These are phyloP conservation scores for Gossypium raimondii DNA, from an alignment of 345 rosid species.

Conservation along the genomic window DNA sequence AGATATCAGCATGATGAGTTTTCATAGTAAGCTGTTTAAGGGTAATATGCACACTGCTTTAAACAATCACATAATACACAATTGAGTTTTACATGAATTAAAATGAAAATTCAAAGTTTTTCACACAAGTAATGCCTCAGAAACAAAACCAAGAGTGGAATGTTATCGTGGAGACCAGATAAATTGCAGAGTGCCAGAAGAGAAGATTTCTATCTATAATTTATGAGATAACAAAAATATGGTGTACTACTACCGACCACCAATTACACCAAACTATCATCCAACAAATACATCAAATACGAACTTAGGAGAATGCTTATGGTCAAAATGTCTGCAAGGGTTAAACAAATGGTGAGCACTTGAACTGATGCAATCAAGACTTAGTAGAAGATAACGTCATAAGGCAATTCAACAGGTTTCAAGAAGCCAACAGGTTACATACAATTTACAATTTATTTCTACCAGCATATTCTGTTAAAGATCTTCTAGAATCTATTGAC, in stretches of 20 bases:
- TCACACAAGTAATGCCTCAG: not conserved
- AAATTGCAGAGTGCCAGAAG: not conserved
- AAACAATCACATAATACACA: not conserved
- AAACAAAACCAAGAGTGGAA: not conserved
- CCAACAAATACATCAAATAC: not conserved
- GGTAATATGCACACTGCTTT: not conserved
- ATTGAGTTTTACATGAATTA: not conserved
- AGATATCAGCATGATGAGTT: not conserved
- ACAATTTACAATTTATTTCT: not conserved
- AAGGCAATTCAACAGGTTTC: not conserved
- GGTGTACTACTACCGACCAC: not conserved
- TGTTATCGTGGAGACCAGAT: not conserved
- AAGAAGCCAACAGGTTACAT: not conserved
- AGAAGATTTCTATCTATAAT: not conserved
- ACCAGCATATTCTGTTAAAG: not conserved
- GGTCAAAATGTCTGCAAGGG: not conserved
- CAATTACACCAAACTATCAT: not conserved
- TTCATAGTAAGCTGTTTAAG: not conserved
- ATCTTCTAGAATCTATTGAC: not conserved
- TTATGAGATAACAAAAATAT: not conserved
- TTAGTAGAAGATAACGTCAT: not conserved
- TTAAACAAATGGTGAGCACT: not conserved
- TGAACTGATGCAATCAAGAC: not conserved
- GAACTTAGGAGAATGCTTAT: slow-evolving; percentile 1
- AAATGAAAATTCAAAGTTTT: not conserved